These are phyloP conservation scores for Sugiyamaella neomexicana DNA, from an alignment of 1,139 yeast species.

Conservation along the genomic window DNA sequence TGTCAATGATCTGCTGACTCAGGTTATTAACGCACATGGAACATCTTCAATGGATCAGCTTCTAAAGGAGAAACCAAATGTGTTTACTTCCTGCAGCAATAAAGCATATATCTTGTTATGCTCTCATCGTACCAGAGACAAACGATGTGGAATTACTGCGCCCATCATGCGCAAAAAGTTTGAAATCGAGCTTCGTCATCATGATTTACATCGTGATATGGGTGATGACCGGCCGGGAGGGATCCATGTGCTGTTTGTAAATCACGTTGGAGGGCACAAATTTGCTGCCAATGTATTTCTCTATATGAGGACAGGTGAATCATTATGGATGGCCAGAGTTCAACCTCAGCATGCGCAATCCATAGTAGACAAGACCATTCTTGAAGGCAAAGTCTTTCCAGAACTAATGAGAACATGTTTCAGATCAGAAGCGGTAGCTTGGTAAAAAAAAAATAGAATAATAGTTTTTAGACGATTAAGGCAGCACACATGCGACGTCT, in stretches of 20 bases:
- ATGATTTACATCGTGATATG: conserved; percentile 73
- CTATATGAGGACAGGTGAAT: conserved; percentile 69
- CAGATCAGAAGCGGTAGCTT: conserved; percentile 49
- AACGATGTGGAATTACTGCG: conserved; percentile 90
- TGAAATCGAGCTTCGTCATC: conserved; percentile 68
- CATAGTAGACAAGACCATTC: conserved; percentile 70
- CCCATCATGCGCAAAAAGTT: conserved; percentile 85
- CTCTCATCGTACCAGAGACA: conserved; percentile 88
- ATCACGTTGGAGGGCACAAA: conserved; percentile 96
- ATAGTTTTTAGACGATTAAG: too few relatives aligned
- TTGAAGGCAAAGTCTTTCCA: conserved; percentile 71
- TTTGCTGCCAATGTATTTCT: conserved; percentile 85
- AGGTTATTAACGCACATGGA: conserved; percentile 40
- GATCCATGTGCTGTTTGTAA: conserved; percentile 63
- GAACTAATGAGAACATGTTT: conserved; percentile 61
- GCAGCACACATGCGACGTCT: too few relatives aligned
- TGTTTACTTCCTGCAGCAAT: conserved; percentile 32
- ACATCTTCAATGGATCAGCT: conserved; percentile 8
- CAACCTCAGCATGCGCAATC: conserved; percentile 73
- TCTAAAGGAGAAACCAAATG: conserved; percentile 3
- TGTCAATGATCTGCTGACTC: conserved; percentile 49
- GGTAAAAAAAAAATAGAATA: conserved; percentile 43
- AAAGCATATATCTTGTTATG: conserved; percentile 71
- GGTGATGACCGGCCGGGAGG: conserved; percentile 72
- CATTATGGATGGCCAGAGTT: conserved; percentile 86